Evolutionary conservation across 73 alveolate species (phyloP), one percentile per base, ranked within the genome.

Genomic region (Paramecium tetraurelia): DNA sequence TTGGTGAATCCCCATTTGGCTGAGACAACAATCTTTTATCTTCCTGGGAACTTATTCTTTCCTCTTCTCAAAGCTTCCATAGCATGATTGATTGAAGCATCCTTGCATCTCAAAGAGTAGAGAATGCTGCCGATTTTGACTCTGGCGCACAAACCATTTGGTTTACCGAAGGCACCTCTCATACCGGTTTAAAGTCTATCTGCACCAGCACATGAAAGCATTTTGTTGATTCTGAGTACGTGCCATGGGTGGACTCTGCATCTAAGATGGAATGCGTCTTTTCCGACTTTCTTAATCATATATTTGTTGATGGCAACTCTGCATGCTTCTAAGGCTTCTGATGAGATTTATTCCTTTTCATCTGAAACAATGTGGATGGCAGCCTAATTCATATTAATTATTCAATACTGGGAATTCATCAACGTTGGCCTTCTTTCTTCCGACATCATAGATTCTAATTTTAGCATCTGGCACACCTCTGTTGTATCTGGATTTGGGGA

Each of bases 201-300:
- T 76, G 99, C 99, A n/a, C 99, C 99, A 76, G 99, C 99, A 97
- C 99, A 98, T 35, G 99, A 95, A 95, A 98, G 97, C 98, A 98
- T 98, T 94, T 98, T 98, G 97, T 98, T 98, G 96, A 98, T 98
- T 90, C 99, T 96, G 84, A 96, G 93, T 44, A 98, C 99, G 95
- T 98, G 99, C 98, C 98, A 97, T 24, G 99, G 99, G 95, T 97
- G 99, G 63, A 93, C 97, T 94, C 99, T 96, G 95, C 98, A 92
- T 93, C 99, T 97, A 95, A 98, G 92, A 95, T 98, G 99, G 97
- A 97, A 98, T 72, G 96, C 96, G 68, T 98, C 99, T 95, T 96
- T 96, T 38, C 98, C 98, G 88, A 96, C 96, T 86, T 93, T 95
- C 94, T 95, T 96, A 80, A 89, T 86, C 98, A 98, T 93, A 96